phyloP scores from a whole-genome alignment of 2,329 filamentous ascomycete species.

The Cordyceps militaris region DNA sequence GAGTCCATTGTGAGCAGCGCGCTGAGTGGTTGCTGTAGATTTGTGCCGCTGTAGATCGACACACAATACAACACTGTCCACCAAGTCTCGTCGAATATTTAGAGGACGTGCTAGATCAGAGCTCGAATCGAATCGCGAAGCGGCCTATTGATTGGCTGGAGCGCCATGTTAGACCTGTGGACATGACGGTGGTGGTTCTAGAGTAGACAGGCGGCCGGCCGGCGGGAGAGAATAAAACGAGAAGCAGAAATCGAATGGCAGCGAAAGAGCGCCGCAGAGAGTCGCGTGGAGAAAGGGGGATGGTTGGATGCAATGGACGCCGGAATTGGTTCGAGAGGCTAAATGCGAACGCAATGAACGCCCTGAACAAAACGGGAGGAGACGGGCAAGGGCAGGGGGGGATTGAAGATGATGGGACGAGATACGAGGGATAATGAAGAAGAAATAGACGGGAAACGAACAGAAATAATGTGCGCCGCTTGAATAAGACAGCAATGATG shows the following conservation, averaged over 20 bases:
- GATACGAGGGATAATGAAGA: neutral
- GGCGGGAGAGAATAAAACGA: slow-evolving; percentile 3
- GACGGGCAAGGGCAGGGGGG: neutral
- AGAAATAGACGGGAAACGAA: slow-evolving; percentile 7
- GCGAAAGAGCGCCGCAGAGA: slow-evolving; percentile 9
- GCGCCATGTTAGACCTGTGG: slow-evolving; percentile 4
- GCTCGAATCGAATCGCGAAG: neutral
- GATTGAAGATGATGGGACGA: slow-evolving; percentile 8
- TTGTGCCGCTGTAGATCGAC: neutral
- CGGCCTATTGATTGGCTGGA: slow-evolving; percentile 6
- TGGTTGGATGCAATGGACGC: neutral
- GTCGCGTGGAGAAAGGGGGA: neutral
- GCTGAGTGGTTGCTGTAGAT: neutral
- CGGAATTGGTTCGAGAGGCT: neutral
- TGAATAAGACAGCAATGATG: slow-evolving; percentile 3
- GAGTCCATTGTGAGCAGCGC: slow-evolving; percentile 8
- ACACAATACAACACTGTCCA: neutral
- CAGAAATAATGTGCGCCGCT: slow-evolving; percentile 10
- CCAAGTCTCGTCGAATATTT: neutral
- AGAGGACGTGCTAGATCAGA: neutral
- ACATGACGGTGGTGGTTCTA: neutral
- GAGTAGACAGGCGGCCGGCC: neutral
- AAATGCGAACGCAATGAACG: neutral
- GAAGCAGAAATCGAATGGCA: neutral
- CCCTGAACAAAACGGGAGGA: neutral